Percentiles rank a stretch among this genome's conserved stretches.
These are phyloP conservation scores for Amanita molliuscula DNA, from an alignment of 768 basidiomycete species.

Conservation along the genomic window DNA sequence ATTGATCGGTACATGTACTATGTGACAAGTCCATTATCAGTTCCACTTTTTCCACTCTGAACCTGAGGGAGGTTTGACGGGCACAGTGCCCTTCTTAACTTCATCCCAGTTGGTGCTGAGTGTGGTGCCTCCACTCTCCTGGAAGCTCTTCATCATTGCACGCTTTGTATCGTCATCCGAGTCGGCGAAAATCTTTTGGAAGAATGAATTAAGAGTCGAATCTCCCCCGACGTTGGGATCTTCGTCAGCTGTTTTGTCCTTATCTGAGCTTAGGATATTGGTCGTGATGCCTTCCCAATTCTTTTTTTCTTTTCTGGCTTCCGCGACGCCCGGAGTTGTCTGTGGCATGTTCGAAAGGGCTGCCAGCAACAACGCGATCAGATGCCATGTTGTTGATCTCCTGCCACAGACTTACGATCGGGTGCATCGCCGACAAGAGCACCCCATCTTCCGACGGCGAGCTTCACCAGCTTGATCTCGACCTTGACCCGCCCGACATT, in stretches of 20 bases:
- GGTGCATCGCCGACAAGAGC: slow-evolving; percentile 63
- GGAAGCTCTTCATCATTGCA: slow-evolving; percentile 98
- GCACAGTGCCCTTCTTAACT: slow-evolving; percentile 58
- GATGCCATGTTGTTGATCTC: not conserved
- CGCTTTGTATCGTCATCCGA: slow-evolving; percentile 86
- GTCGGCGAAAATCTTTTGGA: slow-evolving; percentile 84
- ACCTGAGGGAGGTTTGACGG: slow-evolving; percentile 77
- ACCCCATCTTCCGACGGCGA: slow-evolving; percentile 61
- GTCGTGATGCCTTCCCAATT: slow-evolving; percentile 88
- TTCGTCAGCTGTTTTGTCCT: slow-evolving; percentile 57
- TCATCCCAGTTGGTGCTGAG: slow-evolving; percentile 95
- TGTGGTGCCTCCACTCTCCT: slow-evolving; percentile 91
- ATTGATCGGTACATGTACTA: slow-evolving; percentile 5
- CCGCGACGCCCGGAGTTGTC: not conserved
- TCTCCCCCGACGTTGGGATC: slow-evolving; percentile 91
- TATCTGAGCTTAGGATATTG: slow-evolving; percentile 55
- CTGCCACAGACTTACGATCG: slow-evolving; percentile 44
- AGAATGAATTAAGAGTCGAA: slow-evolving; percentile 75
- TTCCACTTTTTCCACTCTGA: slow-evolving; percentile 80
- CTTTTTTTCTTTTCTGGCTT: slow-evolving; percentile 40
- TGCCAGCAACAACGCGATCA: slow-evolving; percentile 10
- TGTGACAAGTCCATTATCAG: not conserved
- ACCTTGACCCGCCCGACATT: slow-evolving; percentile 82
- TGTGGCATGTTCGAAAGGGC: slow-evolving; percentile 20
- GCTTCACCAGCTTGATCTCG: slow-evolving; percentile 73